Evolutionary conservation across 192 early-diverging fungal genomes (phyloP).

Genomic region (Phlyctochytrium bullatum): DNA sequence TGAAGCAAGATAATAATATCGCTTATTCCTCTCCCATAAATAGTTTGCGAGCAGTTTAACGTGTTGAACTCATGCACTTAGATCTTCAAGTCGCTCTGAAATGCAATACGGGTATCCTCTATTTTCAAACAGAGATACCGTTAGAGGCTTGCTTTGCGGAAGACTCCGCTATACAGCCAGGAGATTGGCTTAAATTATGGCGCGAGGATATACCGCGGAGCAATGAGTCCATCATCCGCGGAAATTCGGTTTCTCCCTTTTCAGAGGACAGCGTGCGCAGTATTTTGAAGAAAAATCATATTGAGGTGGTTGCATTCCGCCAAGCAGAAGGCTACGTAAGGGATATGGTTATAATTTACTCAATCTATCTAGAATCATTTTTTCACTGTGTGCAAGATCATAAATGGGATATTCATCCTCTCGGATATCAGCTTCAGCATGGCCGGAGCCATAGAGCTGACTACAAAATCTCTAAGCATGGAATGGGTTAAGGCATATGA

Average conservation of each 20-base stretch:
- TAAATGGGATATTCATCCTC: constrained; percentile 58
- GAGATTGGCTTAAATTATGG: constrained; percentile 13
- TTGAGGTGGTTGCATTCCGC: background rate
- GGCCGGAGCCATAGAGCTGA: constrained; percentile 52
- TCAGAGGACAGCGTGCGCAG: too few species aligned
- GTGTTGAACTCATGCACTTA: constrained; percentile 33
- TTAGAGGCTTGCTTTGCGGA: constrained; percentile 18
- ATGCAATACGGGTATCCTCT: constrained; percentile 49
- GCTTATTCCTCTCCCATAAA: constrained; percentile 16
- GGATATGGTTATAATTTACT: background rate
- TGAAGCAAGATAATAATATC: constrained; percentile 10
- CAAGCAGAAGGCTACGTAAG: background rate
- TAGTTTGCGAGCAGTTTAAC: constrained; percentile 37
- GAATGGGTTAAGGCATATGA: background rate
- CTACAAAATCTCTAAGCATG: background rate
- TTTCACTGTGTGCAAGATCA: constrained; percentile 56
- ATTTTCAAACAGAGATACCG: constrained; percentile 39
- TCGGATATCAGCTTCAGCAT: too few species aligned
- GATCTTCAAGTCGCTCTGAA: constrained; percentile 55
- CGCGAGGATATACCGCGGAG: background rate
- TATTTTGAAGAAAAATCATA: background rate
- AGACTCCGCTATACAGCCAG: constrained; percentile 12
- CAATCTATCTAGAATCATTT: constrained; percentile 32
- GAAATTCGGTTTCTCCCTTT: too few species aligned
- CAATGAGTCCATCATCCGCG: background rate